phyloP scores from a whole-genome alignment of 306 rosid species.

The Hippophae gyantsensis region DNA sequence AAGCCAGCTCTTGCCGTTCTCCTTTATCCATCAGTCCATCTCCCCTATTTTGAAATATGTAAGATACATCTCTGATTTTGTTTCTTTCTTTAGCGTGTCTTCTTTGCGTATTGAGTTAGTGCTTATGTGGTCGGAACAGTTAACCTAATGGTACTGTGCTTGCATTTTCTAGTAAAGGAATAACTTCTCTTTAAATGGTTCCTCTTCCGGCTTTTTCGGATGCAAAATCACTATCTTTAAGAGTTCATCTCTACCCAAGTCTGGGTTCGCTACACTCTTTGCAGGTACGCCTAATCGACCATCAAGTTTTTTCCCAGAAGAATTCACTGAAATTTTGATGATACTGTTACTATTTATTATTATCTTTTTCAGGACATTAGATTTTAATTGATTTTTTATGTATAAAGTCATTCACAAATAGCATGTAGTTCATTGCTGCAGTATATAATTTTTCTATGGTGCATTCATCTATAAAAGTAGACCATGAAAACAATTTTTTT shows the following conservation, averaged over 20 bases:
- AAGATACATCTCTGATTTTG: too few species aligned
- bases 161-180: slow-evolving; percentile 24
- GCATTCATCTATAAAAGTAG: too few species aligned
- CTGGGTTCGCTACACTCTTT: slow-evolving; percentile 44
- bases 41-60: too few species aligned
- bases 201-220: slow-evolving; percentile 16
- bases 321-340: background rate
- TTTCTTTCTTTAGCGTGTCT: too few species aligned
- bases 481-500: too few species aligned
- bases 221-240: slow-evolving; percentile 23
- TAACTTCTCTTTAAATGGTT: slow-evolving; percentile 16
- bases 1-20: too few species aligned
- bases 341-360: background rate
- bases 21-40: too few species aligned
- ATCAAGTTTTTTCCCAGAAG: background rate
- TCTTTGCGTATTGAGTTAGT: too few species aligned
- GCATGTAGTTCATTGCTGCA: too few species aligned
- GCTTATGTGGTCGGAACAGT: background rate
- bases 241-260: slow-evolving; percentile 17
- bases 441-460: too few species aligned
- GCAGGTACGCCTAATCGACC: slow-evolving; percentile 32
- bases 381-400: too few species aligned
- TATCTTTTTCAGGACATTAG: background rate
- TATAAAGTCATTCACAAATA: too few species aligned
- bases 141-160: slow-evolving; percentile 21